Conservation (phyloP, 2,329 filamentous ascomycete species). For the Tolypocladium sp. region DNA sequence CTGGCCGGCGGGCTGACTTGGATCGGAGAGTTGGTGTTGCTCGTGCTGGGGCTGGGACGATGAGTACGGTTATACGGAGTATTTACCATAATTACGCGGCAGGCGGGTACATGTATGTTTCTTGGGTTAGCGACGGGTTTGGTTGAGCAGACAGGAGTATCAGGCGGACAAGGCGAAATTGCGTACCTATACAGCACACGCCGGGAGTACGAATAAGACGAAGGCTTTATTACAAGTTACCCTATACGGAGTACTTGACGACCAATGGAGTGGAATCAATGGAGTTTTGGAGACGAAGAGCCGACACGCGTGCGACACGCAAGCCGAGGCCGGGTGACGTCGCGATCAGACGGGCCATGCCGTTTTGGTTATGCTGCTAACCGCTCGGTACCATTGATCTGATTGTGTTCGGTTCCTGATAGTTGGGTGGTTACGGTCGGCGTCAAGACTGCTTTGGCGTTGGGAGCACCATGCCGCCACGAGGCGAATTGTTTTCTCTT, state of each 20-base stretch:
- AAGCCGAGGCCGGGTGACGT: not conserved
- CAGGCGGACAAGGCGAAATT: not conserved
- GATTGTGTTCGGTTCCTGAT: too few species aligned
- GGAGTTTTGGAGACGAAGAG: not conserved
- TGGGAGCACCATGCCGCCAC: not conserved
- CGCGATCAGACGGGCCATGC: not conserved
- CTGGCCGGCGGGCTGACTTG: slow-evolving; percentile 15
- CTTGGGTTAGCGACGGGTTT: not conserved
- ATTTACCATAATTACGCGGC: not conserved
- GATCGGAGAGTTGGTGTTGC: slow-evolving; percentile 15
- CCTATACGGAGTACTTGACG: not conserved
- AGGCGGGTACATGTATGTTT: not conserved
- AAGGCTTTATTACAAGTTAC: too few species aligned
- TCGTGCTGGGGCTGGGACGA: slow-evolving; percentile 11
- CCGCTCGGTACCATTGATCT: too few species aligned
- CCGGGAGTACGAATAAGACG: not conserved
- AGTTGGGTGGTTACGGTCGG: too few species aligned
- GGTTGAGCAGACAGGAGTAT: not conserved
- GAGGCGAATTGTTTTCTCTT: not conserved
- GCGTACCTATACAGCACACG: not conserved
- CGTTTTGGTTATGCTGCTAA: too few species aligned
- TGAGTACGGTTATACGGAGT: not conserved
- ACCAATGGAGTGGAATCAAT: not conserved
- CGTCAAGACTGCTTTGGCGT: not conserved
- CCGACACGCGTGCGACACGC: not conserved